These are phyloP conservation scores for Tulasnella sp. DNA, from an alignment of 768 basidiomycete species.

Conservation along the genomic window DNA sequence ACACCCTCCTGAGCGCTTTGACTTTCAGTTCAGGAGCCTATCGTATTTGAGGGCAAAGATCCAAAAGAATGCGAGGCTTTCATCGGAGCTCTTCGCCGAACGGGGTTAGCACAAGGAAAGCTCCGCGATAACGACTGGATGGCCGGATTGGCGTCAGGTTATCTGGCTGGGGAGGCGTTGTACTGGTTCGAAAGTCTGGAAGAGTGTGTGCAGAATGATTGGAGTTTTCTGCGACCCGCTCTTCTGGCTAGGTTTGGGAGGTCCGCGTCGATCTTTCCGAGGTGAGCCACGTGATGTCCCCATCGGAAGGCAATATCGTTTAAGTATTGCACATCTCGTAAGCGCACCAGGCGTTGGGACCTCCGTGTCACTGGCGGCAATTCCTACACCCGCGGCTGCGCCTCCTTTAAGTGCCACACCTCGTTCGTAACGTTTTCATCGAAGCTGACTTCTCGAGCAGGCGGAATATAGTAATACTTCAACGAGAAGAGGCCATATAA, in stretches of 20 bases:
- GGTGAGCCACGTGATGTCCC: background rate
- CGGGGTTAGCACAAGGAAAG: background rate
- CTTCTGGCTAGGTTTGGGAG: background rate
- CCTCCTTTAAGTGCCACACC: background rate
- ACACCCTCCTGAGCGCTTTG: background rate
- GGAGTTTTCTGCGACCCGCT: background rate
- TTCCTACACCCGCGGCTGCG: background rate
- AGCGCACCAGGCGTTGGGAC: background rate
- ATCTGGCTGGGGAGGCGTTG: background rate
- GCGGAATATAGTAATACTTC: too few species aligned
- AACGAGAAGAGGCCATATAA: too few species aligned
- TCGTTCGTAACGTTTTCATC: too few species aligned
- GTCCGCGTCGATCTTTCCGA: background rate
- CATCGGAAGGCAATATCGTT: background rate
- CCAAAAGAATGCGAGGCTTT: background rate
- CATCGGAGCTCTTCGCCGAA: background rate
- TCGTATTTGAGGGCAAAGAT: background rate
- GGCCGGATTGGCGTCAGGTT: background rate
- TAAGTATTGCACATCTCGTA: background rate
- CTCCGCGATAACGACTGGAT: background rate
- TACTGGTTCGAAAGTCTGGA: background rate
- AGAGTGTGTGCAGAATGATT: background rate
- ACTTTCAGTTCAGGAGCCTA: background rate
- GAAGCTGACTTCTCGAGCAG: too few species aligned
- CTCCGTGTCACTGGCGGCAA: background rate